Evolutionary conservation across 352 stramenopile species (phyloP), one percentile per base, ranked within the genome.

Genomic region (Pythium myriotylum): DNA sequence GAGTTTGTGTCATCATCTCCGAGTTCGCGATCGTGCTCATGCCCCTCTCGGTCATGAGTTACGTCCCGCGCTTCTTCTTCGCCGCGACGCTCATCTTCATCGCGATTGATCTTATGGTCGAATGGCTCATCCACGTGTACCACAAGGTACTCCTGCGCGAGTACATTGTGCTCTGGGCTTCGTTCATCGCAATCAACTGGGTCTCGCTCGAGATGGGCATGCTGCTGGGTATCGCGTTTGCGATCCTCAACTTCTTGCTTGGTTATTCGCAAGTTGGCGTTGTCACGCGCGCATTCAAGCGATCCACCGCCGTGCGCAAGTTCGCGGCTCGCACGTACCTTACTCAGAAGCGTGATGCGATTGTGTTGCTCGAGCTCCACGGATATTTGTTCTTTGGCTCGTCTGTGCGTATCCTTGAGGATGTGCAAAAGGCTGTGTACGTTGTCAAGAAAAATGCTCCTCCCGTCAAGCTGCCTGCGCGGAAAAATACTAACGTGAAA

Each of bases 51-150:
- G 76, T 99, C 45, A 89, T 99, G 68, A 92, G 88, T 48, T 97
- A 93, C 59, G 73, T 99, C 17, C 97, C 97, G 7, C 97, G 94
- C 16, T 97, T 98, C 69, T 99, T 99, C 78, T 99, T 99, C 67
- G 97, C 95, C 5, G 94, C 92, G 13, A 89, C 98, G 32, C 74
- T 99, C 17, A 92, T 98, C 17, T 98, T 99, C 70, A 98, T 99
- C 61, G 96, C 93, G 27, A 85, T 98, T 13, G 96, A 99, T 74
- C 73, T 99, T 0, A 93, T 99, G 88, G 71, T 94, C 58, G 97
- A 99, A 73, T 99, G 97, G 97, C 86, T 99, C 53, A 72, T 93
- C 39, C 77, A 89, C 50, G 81, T 92, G 41, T 91, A 88, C 63
- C 79, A 89, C 75, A 93, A 93, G 55, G 68, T 95, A 35, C 69